Conservation (phyloP, 805 yeast genomes). For the Zygosaccharomyces bisporus region DNA sequence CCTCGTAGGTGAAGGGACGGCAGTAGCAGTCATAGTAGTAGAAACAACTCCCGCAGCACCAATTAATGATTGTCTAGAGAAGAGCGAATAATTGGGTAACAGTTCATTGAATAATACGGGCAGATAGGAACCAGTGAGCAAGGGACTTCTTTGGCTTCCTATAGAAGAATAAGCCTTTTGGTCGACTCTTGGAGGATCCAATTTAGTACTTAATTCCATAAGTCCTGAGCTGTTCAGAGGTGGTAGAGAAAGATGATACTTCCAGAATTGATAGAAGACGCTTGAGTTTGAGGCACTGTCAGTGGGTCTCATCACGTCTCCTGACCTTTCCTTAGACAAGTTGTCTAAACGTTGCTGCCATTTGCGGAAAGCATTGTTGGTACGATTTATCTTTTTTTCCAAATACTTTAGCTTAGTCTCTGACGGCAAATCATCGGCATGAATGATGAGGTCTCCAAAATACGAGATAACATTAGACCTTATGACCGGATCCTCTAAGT, state of each 20-base stretch:
- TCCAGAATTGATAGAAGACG: slow-evolving; percentile 32
- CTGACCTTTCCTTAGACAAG: background rate
- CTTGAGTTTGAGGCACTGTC: slow-evolving; percentile 29
- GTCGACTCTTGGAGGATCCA: slow-evolving; percentile 53
- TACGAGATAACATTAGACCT: slow-evolving; percentile 80
- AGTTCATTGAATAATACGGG: slow-evolving; percentile 62
- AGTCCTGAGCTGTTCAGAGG: slow-evolving; percentile 50
- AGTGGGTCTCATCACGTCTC: slow-evolving; percentile 36
- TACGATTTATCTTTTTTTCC: slow-evolving; percentile 61
- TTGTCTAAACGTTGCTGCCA: slow-evolving; percentile 72
- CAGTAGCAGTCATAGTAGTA: slow-evolving; percentile 12
- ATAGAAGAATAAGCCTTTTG: slow-evolving; percentile 28
- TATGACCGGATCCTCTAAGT: slow-evolving; percentile 71
- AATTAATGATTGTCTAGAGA: slow-evolving; percentile 48
- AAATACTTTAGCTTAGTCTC: slow-evolving; percentile 42
- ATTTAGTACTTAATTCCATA: slow-evolving; percentile 58
- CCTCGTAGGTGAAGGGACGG: slow-evolving; percentile 9
- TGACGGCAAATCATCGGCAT: slow-evolving; percentile 29
- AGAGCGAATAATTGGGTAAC: slow-evolving; percentile 53
- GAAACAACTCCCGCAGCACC: slow-evolving; percentile 48
- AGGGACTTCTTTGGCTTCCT: slow-evolving; percentile 52
- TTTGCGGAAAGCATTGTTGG: slow-evolving; percentile 67
- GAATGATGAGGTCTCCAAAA: slow-evolving; percentile 77
- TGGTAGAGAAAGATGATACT: slow-evolving; percentile 27
- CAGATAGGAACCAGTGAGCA: slow-evolving; percentile 58